Evolutionary conservation across 192 early-diverging fungal genomes (phyloP), one percentile per base, ranked within the genome.

Genomic region (Gonapodya prolifera): DNA sequence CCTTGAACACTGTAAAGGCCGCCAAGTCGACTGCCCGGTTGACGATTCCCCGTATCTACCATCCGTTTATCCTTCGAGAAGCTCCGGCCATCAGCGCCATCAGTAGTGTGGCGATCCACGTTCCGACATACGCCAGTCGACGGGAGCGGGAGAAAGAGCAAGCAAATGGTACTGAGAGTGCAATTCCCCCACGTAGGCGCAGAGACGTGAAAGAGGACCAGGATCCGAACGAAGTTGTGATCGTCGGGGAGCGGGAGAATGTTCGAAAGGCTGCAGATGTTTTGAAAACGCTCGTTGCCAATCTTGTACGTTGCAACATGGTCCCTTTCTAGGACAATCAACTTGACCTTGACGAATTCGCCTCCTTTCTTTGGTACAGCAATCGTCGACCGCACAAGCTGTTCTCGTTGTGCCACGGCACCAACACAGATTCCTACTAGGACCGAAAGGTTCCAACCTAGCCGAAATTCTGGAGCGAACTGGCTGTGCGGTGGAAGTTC

Each of bases 371-470:
- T 30, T 33, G 77, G 33, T 77, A 23, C 80, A 87, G 80, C 77
- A 91, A 79, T 84, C 85, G 29, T 88, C 80, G 33, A 91, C 92
- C 70, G 83, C 89, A 16, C 45, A 61, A 23, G 45, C 45, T 16
- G 8, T 61, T 61, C 45, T 61, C 23, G 45, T 61, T 61, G 45
- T 61, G 8, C 45, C 45, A 16, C 45, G 45, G 86, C 91, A 91
- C 75, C 94, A 97, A 83, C 97, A 98, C 82, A 91, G 91, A 69
- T 97, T 95, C 82, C 84, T 99, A 29, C 86, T 96, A 34, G 96
- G 96, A 17, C 82, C 89, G 34, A 89, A 92, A 81, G 95, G 93
- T 33, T 81, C 87, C 31, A 86, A 86, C 30, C 86, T 98, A 70
- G 85, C 90, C 73, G 95, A 97, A 69, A 92, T 99, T 71, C 83